Conservation (phyloP, 2,329 filamentous ascomycete genomes). For the Clonostachys byssicola region DNA sequence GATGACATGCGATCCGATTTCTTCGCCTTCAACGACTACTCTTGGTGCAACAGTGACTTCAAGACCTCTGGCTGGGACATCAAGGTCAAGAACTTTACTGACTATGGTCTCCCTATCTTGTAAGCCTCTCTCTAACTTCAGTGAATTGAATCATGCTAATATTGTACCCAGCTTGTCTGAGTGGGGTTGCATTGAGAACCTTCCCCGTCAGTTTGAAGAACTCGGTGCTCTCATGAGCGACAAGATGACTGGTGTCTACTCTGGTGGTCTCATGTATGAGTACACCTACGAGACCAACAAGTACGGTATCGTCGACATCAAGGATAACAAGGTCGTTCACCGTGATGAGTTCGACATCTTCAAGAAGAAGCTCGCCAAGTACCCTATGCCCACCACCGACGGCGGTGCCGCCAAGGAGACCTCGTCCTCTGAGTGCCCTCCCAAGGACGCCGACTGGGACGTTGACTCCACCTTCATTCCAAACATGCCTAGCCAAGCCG, state of each 20-base stretch:
- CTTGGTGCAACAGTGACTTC: conserved; percentile 75
- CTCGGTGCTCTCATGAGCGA: conserved; percentile 72
- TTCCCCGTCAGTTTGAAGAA: conserved; percentile 73
- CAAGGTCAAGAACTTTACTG: conserved; percentile 83
- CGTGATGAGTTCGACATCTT: conserved; percentile 56
- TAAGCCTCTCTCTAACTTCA: conserved; percentile 16
- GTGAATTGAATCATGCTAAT: not conserved
- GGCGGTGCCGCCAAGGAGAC: conserved; percentile 45
- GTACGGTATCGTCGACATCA: conserved; percentile 74
- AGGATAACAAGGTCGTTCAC: conserved; percentile 46
- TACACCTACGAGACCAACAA: conserved; percentile 77
- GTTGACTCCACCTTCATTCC: conserved; percentile 45
- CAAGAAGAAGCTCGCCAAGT: conserved; percentile 39
- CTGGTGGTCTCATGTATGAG: conserved; percentile 93
- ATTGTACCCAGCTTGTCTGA: conserved; percentile 64
- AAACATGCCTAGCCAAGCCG: conserved; percentile 43
- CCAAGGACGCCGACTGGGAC: conserved; percentile 42
- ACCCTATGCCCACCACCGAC: conserved; percentile 44
- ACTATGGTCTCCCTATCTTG: conserved; percentile 87
- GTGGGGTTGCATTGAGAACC: conserved; percentile 83
- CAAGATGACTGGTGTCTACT: conserved; percentile 88
- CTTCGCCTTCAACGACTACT: conserved; percentile 88
- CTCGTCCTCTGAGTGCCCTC: conserved; percentile 42
- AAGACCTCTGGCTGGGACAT: conserved; percentile 72
- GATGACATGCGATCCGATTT: conserved; percentile 84